Evolutionary conservation across 352 stramenopile species (phyloP).

Genomic region (Pythium rhizo-oryzae): DNA sequence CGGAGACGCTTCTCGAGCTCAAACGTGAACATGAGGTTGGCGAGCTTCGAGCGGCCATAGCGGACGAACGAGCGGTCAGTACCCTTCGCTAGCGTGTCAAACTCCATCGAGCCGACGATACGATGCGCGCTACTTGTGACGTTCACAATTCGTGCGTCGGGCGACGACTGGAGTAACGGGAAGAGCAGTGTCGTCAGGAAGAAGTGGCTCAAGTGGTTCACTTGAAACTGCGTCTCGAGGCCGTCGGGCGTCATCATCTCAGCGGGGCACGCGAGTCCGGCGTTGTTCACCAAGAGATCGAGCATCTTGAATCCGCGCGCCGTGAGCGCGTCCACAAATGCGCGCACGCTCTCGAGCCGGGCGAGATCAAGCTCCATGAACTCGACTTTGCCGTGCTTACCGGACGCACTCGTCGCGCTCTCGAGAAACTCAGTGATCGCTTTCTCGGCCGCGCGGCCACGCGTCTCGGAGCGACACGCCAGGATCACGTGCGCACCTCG

Average conservation of each 20-base stretch:
- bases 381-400: constrained; percentile 22
- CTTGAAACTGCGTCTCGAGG: constrained; percentile 66
- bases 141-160: constrained; percentile 37
- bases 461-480: constrained; percentile 44
- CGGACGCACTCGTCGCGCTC: background rate
- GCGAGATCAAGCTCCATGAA: constrained; percentile 51
- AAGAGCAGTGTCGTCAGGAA: constrained; percentile 56
- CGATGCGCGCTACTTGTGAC: constrained; percentile 39
- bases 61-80: constrained; percentile 2
- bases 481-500: constrained; percentile 57
- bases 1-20: constrained; percentile 25
- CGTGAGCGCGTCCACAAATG: constrained; percentile 41
- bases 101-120: constrained; percentile 10
- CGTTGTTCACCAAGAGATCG: constrained; percentile 77
- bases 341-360: constrained; percentile 38
- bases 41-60: constrained; percentile 30
- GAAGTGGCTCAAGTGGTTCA: constrained; percentile 78
- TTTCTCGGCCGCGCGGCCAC: constrained; percentile 11
- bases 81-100: constrained; percentile 10
- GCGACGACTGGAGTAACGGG: constrained; percentile 31
- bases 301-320: constrained; percentile 40
- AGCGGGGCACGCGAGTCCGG: constrained; percentile 40
- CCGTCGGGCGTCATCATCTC: constrained; percentile 39
- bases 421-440: constrained; percentile 1
- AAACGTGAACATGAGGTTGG: constrained; percentile 33